Conservation (phyloP, 306 rosid genomes). For the cucumber (Cucumis sativus) region DNA sequence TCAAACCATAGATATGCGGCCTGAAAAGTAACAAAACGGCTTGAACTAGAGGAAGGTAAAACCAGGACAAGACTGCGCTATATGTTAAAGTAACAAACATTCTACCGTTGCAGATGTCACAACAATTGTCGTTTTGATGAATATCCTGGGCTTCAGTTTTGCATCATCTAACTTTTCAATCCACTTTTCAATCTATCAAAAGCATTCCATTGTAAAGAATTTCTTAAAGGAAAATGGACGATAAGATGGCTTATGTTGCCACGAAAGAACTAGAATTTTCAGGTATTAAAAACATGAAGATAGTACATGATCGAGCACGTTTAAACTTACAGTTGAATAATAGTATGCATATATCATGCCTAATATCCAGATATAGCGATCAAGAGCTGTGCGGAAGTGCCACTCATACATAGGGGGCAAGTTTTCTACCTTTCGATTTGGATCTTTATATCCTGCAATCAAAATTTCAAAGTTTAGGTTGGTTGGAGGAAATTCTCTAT, state of each 20-base stretch:
- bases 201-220: conserved; percentile 2
- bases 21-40: conserved; percentile 26
- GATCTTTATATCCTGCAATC: conserved; percentile 18
- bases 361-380: conserved; percentile 93
- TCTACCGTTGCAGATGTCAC: conserved; percentile 45
- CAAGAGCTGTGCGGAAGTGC: conserved; percentile 96
- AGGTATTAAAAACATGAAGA: neutral
- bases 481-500: neutral
- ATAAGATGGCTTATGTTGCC: neutral
- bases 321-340: conserved; percentile 69
- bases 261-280: neutral
- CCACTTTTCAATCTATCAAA: conserved; percentile 72
- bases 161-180: conserved; percentile 94
- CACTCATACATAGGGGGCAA: conserved; percentile 69
- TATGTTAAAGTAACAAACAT: neutral
- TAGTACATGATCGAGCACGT: neutral
- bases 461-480: conserved; percentile 3
- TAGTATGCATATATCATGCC: conserved; percentile 97
- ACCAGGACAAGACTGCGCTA: neutral
- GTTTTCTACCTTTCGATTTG: conserved; percentile 20
- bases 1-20: conserved; percentile 77
- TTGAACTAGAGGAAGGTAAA: neutral
- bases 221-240: neutral
- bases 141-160: conserved; percentile 57
- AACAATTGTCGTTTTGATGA: conserved; percentile 60